A percentile compares a stretch with the other conserved stretches of the same genome.
These are phyloP conservation scores for Arxiozyma bovina DNA, from an alignment of 1,139 yeast species.

Conservation along the genomic window DNA sequence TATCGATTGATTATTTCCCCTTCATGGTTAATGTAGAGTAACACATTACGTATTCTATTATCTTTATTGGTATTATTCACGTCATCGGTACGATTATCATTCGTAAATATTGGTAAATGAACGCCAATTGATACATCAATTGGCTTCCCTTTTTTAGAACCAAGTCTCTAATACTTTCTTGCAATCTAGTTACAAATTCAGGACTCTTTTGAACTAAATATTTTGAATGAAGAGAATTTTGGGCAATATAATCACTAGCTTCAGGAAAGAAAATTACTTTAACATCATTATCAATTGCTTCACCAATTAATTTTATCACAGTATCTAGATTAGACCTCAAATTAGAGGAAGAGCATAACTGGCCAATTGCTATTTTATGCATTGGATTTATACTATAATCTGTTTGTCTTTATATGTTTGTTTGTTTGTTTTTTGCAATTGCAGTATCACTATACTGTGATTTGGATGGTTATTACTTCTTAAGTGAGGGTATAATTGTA, in stretches of 20 bases:
- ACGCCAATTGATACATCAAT: conserved; percentile 61
- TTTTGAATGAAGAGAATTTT: conserved; percentile 57
- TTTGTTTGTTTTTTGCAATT: no score
- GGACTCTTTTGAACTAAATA: conserved; percentile 40
- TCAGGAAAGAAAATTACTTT: conserved; percentile 78
- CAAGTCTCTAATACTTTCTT: conserved; percentile 37
- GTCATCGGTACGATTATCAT: conserved; percentile 2
- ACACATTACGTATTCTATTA: conserved; percentile 55
- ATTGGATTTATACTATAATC: neutral
- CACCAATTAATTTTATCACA: conserved; percentile 49
- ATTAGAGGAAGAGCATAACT: conserved; percentile 66
- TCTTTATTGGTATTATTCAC: conserved; percentile 10
- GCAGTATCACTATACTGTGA: neutral
- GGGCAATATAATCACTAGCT: conserved; percentile 81
- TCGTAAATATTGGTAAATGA: conserved; percentile 54
- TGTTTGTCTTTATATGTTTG: neutral
- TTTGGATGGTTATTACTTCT: neutral
- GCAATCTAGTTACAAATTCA: conserved; percentile 39
- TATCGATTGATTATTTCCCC: conserved; percentile 64
- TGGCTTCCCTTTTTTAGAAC: conserved; percentile 28
- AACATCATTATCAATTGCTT: conserved; percentile 53
- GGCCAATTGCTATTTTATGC: conserved; percentile 67
- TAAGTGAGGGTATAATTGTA: no score
- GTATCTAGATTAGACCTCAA: conserved; percentile 49
- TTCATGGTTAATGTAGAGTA: conserved; percentile 55